These are phyloP conservation scores for Hymenoscyphus fraxineus DNA, from an alignment of 2,329 filamentous ascomycete genomes.

Conservation along the genomic window DNA sequence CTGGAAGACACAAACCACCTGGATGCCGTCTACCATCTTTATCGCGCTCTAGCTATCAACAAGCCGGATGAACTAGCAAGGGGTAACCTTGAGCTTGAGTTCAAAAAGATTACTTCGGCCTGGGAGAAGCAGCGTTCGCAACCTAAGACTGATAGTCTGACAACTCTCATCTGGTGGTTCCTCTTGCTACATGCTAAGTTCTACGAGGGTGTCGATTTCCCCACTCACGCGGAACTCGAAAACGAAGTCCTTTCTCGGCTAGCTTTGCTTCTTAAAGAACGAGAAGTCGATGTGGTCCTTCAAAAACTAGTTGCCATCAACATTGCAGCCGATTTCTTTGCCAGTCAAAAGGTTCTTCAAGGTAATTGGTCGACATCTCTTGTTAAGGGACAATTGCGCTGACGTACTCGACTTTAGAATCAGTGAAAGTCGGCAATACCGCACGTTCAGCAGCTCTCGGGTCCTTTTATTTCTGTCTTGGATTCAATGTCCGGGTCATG, in stretches of 20 bases:
- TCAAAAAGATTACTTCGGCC: slow-evolving; percentile 59
- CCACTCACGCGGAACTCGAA: slow-evolving; percentile 76
- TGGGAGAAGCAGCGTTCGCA: slow-evolving; percentile 45
- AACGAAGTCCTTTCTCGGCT: slow-evolving; percentile 79
- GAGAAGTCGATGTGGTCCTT: slow-evolving; percentile 60
- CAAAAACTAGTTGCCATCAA: slow-evolving; percentile 82
- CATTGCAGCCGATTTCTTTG: slow-evolving; percentile 76
- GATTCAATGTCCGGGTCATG: slow-evolving; percentile 76
- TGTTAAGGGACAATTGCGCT: neutral
- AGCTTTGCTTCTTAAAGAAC: slow-evolving; percentile 66
- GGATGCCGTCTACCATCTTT: slow-evolving; percentile 83
- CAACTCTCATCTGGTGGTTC: slow-evolving; percentile 75
- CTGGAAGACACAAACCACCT: slow-evolving; percentile 76
- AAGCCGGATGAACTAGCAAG: slow-evolving; percentile 71
- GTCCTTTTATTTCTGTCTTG: slow-evolving; percentile 63
- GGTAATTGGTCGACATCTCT: slow-evolving; percentile 40
- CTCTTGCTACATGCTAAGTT: slow-evolving; percentile 81
- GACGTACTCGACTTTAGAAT: slow-evolving; percentile 36
- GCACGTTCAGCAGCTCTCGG: slow-evolving; percentile 36
- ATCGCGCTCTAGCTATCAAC: slow-evolving; percentile 72
- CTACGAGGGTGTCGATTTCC: slow-evolving; percentile 71
- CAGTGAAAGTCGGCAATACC: slow-evolving; percentile 34
- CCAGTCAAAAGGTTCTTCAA: slow-evolving; percentile 56
- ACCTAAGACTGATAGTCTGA: slow-evolving; percentile 32
- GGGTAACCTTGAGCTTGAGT: slow-evolving; percentile 75